These are phyloP conservation scores for Eucalyptus globulus DNA, from an alignment of 345 rosid genomes.

Conservation along the genomic window DNA sequence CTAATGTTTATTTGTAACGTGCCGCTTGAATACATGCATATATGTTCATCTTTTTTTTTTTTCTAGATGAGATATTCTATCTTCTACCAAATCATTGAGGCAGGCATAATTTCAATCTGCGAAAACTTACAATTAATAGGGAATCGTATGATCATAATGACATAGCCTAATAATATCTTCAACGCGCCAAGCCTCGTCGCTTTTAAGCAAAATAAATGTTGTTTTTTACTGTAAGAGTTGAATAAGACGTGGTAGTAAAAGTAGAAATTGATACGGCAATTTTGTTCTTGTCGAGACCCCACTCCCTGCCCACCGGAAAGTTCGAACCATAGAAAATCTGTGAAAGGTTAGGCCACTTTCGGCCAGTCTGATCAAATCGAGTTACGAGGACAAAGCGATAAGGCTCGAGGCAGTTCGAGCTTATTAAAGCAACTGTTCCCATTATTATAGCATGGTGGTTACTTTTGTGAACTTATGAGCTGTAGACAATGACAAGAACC, in stretches of 20 bases:
- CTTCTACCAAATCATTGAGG: not conserved
- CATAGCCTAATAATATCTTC: not conserved
- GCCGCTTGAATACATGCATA: not conserved
- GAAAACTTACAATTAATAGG: not conserved
- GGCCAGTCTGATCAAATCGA: not conserved
- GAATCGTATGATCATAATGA: not conserved
- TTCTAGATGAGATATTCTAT: not conserved
- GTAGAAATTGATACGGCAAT: not conserved
- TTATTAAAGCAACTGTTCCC: not conserved
- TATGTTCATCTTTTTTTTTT: not conserved
- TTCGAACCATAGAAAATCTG: not conserved
- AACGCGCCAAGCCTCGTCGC: not conserved
- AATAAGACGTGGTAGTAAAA: not conserved
- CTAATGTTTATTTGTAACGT: not conserved
- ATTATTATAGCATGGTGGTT: not conserved
- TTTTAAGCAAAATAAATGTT: not conserved
- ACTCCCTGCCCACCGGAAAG: not conserved
- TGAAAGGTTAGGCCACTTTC: not conserved
- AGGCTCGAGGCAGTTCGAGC: not conserved
- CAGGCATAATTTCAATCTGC: not conserved
- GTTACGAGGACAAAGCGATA: not conserved
- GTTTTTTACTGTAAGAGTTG: not conserved
- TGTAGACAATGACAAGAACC: not conserved
- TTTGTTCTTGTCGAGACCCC: not conserved
- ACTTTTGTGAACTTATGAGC: not conserved